Base-by-base conservation (phyloP, 2,329 filamentous ascomycete species). In the Chaetomium olivaceum region DNA sequence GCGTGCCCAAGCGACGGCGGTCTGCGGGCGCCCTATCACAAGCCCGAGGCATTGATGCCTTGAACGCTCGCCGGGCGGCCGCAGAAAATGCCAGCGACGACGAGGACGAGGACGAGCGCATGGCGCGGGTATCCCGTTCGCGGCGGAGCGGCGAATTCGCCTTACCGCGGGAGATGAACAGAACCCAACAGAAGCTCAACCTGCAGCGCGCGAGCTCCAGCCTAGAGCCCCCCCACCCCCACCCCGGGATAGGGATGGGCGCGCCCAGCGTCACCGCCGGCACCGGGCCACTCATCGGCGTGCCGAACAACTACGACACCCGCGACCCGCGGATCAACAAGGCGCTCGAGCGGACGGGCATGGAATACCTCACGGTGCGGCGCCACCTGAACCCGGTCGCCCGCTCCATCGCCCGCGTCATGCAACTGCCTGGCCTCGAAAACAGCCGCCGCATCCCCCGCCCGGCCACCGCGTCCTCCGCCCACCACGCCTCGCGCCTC, bases 161-260 rank as follows among this genome's bases (percentile, higher is more conserved):
- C 77, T 77, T 77, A 1, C 78, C 78, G 0, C 82, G 83, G 1
- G 83, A 87, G 66, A 82, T 85, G 69, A 91, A 88, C 62, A 83
- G 90, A 16, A 91, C 89, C 1, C 89, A 92, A 76, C 89, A 92
- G 75, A 92, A 92, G 72, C 80, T 92, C 16, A 89, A 91, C 77
- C 82, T 92, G 1, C 89, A 92, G 73, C 85, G 90, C 46, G 89
- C 89, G 33, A 90, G 88, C 73, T 91, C 89, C 3, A 86, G 85
- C 69, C 88, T 92, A 57, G 89, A 92, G 70, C 87, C 87, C 0
- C 79, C 84, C 33, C 85, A 88, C 78, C 73, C 69, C 70, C 73
- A 74, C 68, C 74, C 68, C 67, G 71, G 72, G 23, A 74, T 69
- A 63, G 72, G 64, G 51, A 73, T 68, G 67, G 70, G 61, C 56